Percentiles rank a stretch among this genome's conserved stretches.
phyloP scores from a whole-genome alignment of 2,329 filamentous ascomycete species.

The Monosporascus cannonballus region DNA sequence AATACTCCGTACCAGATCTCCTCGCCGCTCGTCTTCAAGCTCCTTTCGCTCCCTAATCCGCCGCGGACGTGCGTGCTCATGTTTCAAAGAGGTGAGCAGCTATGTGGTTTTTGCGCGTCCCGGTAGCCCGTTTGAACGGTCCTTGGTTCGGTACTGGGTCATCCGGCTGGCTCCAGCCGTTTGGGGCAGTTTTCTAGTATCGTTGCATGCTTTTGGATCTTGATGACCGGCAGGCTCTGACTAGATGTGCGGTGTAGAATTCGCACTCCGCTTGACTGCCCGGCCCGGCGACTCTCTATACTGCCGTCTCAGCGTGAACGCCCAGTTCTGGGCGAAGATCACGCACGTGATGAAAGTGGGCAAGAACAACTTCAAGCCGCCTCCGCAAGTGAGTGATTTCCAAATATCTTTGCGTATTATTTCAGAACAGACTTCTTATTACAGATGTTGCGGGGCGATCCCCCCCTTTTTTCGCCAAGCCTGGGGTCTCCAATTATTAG shows the following conservation, averaged over 20 bases:
- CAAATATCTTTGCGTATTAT: not conserved
- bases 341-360: conserved; percentile 78
- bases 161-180: too few species aligned
- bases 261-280: conserved; percentile 83
- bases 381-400: conserved; percentile 43
- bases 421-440: too few species aligned
- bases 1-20: conserved; percentile 77
- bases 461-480: too few species aligned
- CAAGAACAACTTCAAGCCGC: conserved; percentile 93
- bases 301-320: conserved; percentile 84
- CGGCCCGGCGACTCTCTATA: conserved; percentile 85
- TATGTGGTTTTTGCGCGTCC: too few species aligned
- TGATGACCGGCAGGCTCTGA: not conserved
- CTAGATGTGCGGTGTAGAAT: conserved; percentile 51
- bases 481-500: too few species aligned
- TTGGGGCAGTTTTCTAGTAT: too few species aligned
- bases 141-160: too few species aligned
- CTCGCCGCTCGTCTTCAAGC: conserved; percentile 83
- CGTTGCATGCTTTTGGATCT: too few species aligned
- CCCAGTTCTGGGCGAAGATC: conserved; percentile 74
- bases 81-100: conserved; percentile 64
- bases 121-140: too few species aligned
- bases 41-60: conserved; percentile 74
- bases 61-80: conserved; percentile 85
- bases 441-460: too few species aligned